phyloP scores from a whole-genome alignment of 768 basidiomycete species.

The Megacollybia marginata region DNA sequence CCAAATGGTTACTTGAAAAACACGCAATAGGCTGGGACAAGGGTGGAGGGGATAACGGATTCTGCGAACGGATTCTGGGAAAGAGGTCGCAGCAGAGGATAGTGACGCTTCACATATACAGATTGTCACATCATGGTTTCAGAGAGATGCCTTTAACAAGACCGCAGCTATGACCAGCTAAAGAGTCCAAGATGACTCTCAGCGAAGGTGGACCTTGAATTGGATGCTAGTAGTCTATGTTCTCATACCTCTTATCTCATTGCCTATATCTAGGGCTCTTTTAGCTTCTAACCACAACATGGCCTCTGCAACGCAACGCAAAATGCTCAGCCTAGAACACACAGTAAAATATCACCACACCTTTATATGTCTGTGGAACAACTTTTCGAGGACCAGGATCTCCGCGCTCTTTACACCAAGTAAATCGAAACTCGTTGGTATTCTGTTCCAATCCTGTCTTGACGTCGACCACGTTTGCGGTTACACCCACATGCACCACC shows the following conservation, averaged over 20 bases:
- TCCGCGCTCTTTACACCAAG: slow-evolving; percentile 47
- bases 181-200: too few species aligned
- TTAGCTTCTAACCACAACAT: slow-evolving; percentile 83
- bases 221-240: too few species aligned
- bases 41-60: too few species aligned
- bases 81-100: too few species aligned
- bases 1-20: too few species aligned
- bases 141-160: too few species aligned
- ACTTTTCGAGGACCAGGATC: slow-evolving; percentile 32
- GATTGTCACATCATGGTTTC: too few species aligned
- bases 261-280: slow-evolving; percentile 62
- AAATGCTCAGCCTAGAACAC: slow-evolving; percentile 12
- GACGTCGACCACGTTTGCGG: slow-evolving; percentile 66
- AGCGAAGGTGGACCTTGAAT: too few species aligned
- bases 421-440: slow-evolving; percentile 74
- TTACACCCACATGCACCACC: slow-evolving; percentile 65
- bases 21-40: too few species aligned
- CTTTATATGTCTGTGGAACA: slow-evolving; percentile 66
- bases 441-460: slow-evolving; percentile 55
- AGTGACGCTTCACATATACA: too few species aligned
- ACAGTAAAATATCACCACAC: slow-evolving; percentile 25
- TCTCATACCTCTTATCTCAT: slow-evolving; percentile 44
- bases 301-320: slow-evolving; percentile 44
- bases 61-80: too few species aligned
- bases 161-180: too few species aligned